phyloP scores from a whole-genome alignment of 345 rosid species.

The Gossypium thurberi region DNA sequence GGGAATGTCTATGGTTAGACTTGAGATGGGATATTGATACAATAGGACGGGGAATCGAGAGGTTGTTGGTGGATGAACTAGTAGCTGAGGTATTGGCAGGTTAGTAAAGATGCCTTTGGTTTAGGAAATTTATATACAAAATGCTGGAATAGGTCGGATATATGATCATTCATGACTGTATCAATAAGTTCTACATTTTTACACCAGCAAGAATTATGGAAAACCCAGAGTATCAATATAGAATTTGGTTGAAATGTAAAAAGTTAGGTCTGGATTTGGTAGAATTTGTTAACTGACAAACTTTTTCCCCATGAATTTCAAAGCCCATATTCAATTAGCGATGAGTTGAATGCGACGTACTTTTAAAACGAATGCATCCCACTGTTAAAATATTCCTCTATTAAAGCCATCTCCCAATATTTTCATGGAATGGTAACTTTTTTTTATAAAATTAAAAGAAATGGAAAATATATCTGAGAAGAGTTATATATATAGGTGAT shows the following conservation, averaged over 20 bases:
- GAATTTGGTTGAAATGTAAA: not conserved
- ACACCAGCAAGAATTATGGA: not conserved
- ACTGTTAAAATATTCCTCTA: no score
- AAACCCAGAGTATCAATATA: not conserved
- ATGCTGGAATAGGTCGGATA: conserved; percentile 15
- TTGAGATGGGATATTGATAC: conserved; percentile 44
- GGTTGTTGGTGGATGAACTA: conserved; percentile 53
- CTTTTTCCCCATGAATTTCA: not conserved
- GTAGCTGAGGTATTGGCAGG: conserved; percentile 42
- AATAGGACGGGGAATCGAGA: conserved; percentile 69
- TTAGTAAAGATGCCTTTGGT: conserved; percentile 8
- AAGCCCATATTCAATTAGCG: no score
- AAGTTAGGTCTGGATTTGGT: not conserved
- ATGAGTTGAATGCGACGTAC: no score
- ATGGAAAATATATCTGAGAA: no score
- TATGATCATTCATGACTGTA: conserved; percentile 21
- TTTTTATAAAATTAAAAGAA: no score
- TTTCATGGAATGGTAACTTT: no score
- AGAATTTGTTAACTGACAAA: not conserved
- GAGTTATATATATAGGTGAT: no score
- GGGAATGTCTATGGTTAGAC: conserved; percentile 55
- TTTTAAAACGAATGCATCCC: no score
- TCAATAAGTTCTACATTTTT: conserved; percentile 13
- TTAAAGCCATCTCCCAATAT: no score
- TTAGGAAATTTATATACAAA: conserved; percentile 21